Evolutionary conservation across 306 rosid genomes (phyloP).

Genomic region (Abrus pulchellus): DNA sequence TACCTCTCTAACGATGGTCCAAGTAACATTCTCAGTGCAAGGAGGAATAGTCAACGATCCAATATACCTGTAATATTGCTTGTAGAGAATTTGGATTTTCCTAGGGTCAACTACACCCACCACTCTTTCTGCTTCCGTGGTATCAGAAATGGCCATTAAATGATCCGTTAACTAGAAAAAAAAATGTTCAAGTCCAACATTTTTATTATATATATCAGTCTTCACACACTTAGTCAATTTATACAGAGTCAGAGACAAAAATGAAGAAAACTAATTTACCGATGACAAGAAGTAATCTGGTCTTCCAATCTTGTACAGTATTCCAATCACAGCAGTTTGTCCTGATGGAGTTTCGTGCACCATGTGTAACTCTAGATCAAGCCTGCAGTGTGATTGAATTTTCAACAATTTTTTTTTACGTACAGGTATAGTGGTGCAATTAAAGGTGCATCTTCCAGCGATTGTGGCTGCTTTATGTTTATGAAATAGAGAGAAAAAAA

Average conservation of each 20-base stretch:
- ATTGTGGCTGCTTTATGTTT: background rate
- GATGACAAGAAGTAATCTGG: slow-evolving; percentile 61
- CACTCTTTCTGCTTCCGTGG: slow-evolving; percentile 13
- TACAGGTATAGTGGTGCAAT: background rate
- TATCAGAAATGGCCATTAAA: slow-evolving; percentile 46
- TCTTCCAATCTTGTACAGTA: slow-evolving; percentile 59
- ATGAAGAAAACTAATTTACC: slow-evolving; percentile 45
- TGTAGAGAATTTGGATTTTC: slow-evolving; percentile 31
- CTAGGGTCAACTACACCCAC: slow-evolving; percentile 60
- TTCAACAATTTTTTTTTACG: background rate
- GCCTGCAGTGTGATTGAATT: slow-evolving; percentile 29
- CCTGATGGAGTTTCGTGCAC: slow-evolving; percentile 65
- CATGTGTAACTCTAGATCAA: slow-evolving; percentile 69
- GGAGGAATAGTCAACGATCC: slow-evolving; percentile 82
- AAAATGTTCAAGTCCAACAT: background rate
- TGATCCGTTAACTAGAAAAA: slow-evolving; percentile 49
- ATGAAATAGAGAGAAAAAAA: background rate
- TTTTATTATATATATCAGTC: background rate
- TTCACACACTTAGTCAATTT: background rate
- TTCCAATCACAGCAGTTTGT: slow-evolving; percentile 60
- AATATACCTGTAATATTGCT: slow-evolving; percentile 64
- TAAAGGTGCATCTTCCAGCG: background rate
- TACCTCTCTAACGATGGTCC: slow-evolving; percentile 61
- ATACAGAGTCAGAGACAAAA: background rate
- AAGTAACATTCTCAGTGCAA: slow-evolving; percentile 66